Base-by-base conservation (phyloP, 345 rosid genomes). In the Cochlearia excelsa region DNA sequence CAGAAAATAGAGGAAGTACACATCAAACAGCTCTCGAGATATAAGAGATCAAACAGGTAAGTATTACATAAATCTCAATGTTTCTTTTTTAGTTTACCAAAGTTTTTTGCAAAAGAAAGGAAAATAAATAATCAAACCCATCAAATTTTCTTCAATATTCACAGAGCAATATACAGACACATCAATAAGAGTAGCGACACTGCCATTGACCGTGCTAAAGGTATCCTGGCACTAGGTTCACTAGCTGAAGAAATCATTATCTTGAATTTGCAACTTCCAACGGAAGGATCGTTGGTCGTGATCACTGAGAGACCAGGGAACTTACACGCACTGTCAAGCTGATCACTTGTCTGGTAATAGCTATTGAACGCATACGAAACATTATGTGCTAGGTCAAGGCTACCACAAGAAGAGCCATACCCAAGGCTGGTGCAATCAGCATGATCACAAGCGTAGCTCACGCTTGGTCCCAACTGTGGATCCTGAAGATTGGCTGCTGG, bases 351-450 rank as follows among this genome's bases (percentile, higher is more conserved):
- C 79, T 86, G 93, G 61, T 59, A 86, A 70, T 86, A 83, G 47
- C 78, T 77, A 51, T 86, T 85, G 26, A 83, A 83, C 9, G 87
- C 93, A 63, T 81, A 85, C 0, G 93, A 85, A 51, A 80, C 60
- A 66, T 85, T 82, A 49, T 76, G 77, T 6, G 70, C 74, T 30
- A 72, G 56, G 16, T 79, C 68, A 61, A 84, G 39, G 59, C 69
- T 72, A 11, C 59, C 75, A 54, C 95, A 86, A 5, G 87, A 79
- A 4, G 82, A 72, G 38, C 76, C 87, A 58, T 77, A 80, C 1
- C 85, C 87, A 35, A 84, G 80, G 46, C 86, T 65, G 2, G 95
- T 81, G 72, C 90, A 84, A 66, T 84, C 95, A 41, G 85, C 85
- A 35, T 64, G 66, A 28, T 72, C 60, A 68, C 95, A 86, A 10